phyloP scores from a whole-genome alignment of 345 rosid genomes.

The Hibiscus mutabilis region DNA sequence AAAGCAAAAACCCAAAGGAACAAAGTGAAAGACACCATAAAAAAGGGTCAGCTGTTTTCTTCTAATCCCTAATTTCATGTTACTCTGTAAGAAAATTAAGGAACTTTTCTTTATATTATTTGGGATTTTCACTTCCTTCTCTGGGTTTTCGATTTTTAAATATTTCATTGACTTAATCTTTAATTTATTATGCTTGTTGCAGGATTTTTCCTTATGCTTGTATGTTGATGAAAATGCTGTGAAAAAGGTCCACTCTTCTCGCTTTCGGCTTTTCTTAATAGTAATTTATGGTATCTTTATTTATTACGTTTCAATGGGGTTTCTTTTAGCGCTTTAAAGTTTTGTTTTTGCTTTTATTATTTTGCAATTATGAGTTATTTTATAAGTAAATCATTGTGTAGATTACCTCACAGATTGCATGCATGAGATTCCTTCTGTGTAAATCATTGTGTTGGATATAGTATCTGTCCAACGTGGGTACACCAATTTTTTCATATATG shows the following conservation, averaged over 20 bases:
- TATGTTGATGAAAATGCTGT: neutral
- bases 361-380: neutral
- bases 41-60: neutral
- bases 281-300: neutral
- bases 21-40: neutral
- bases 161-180: neutral
- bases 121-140: neutral
- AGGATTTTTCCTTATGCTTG: neutral
- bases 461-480: neutral
- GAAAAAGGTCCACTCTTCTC: constrained; percentile 1
- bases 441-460: neutral
- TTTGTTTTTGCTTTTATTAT: neutral
- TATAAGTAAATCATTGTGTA: neutral
- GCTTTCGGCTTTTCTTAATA: neutral
- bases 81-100: constrained; percentile 1
- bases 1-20: neutral
- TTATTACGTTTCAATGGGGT: neutral
- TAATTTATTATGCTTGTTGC: neutral
- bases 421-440: neutral
- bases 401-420: neutral
- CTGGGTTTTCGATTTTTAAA: neutral
- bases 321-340: neutral
- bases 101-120: neutral
- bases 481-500: too few species aligned
- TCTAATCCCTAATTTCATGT: neutral